These are phyloP conservation scores for Massariosphaeria phaeospora DNA, from an alignment of 495 filamentous ascomycete genomes.

Conservation along the genomic window DNA sequence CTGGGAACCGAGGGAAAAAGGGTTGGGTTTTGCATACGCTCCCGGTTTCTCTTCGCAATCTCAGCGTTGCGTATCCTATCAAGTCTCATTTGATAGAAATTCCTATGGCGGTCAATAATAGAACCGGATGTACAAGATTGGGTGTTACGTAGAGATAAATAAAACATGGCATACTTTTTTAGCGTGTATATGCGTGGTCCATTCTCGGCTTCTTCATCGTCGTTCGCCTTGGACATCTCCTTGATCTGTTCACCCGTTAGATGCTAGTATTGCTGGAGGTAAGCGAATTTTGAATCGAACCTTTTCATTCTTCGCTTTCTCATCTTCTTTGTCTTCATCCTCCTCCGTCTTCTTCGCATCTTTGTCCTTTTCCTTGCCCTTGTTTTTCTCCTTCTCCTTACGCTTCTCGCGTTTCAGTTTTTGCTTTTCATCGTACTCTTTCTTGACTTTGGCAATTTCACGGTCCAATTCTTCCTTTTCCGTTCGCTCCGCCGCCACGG, in stretches of 20 bases:
- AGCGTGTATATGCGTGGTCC: constrained; percentile 75
- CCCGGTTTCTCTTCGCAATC: constrained; percentile 72
- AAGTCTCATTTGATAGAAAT: constrained; percentile 80
- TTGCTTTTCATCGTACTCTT: constrained; percentile 78
- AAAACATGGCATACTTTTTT: constrained; percentile 59
- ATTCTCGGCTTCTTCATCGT: constrained; percentile 31
- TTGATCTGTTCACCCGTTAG: constrained; percentile 33
- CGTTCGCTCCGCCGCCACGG: constrained; percentile 57
- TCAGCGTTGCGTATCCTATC: constrained; percentile 74
- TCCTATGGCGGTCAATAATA: constrained; percentile 49
- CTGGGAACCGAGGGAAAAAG: constrained; percentile 81
- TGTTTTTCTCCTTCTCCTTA: constrained; percentile 45
- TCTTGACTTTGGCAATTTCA: constrained; percentile 60
- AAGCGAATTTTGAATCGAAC: neutral
- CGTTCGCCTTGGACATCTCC: constrained; percentile 31
- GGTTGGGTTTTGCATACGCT: constrained; percentile 71
- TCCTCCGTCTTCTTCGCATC: constrained; percentile 37
- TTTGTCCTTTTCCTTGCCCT: constrained; percentile 38
- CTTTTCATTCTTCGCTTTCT: constrained; percentile 51
- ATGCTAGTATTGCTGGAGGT: constrained; percentile 15
- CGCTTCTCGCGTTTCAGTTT: constrained; percentile 63
- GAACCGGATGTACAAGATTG: constrained; percentile 6
- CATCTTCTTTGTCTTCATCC: constrained; percentile 44
- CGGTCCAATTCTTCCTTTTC: constrained; percentile 41
- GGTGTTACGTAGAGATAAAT: neutral